Evolutionary conservation across 257 asterid species (phyloP).

Genomic region (Lycium ferocissimum): DNA sequence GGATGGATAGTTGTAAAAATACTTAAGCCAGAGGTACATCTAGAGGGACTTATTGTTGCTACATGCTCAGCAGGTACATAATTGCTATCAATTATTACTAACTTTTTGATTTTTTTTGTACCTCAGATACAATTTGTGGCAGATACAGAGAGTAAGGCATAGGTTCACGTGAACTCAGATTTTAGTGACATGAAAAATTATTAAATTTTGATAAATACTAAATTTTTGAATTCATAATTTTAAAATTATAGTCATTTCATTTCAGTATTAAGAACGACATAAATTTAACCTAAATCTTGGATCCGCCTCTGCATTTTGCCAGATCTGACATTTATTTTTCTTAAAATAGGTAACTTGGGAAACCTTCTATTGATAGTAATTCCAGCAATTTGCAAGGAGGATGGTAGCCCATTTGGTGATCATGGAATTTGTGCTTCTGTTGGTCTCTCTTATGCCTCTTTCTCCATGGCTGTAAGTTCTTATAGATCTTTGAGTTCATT

Average conservation of each 20-base stretch:
- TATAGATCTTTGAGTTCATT: not conserved
- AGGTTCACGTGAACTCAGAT: too few species aligned
- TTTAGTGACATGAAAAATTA: too few species aligned
- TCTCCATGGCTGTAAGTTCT: slow-evolving; percentile 82
- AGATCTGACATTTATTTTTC: not conserved
- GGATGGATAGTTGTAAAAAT: slow-evolving; percentile 83
- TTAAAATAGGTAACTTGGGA: slow-evolving; percentile 74
- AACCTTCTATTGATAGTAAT: slow-evolving; percentile 70
- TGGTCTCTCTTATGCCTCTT: slow-evolving; percentile 80
- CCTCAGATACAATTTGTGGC: accelerated
- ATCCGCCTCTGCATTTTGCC: too few species aligned
- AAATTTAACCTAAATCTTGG: too few species aligned
- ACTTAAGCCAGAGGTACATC: slow-evolving; percentile 62
- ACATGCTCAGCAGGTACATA: slow-evolving; percentile 70
- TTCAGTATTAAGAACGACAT: too few species aligned
- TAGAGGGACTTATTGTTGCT: slow-evolving; percentile 68
- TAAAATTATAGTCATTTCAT: too few species aligned
- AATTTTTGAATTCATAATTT: too few species aligned
- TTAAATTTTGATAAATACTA: too few species aligned
- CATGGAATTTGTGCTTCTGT: slow-evolving; percentile 49
- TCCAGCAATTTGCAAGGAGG: slow-evolving; percentile 81
- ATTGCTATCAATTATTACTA: too few species aligned
- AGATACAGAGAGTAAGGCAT: too few species aligned
- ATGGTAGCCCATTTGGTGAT: slow-evolving; percentile 82
- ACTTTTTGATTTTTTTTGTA: too few species aligned